phyloP scores from a whole-genome alignment of 352 stramenopile species.

The Vaucheria bursata region DNA sequence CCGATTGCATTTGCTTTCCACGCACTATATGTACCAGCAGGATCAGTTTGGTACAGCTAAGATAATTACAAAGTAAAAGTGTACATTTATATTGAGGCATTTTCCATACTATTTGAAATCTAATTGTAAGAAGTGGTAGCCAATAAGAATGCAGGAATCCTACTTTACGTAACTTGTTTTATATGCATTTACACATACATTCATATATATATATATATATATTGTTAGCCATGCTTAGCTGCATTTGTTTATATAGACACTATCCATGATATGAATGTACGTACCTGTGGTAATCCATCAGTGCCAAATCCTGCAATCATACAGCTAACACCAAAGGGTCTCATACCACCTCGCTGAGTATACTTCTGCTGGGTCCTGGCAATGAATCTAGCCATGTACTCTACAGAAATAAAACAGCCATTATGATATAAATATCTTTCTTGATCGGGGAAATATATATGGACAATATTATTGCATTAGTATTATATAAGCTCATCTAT shows the following conservation, averaged over 20 bases:
- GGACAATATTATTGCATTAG: not conserved
- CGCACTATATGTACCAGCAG: conserved; percentile 88
- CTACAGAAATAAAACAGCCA: conserved; percentile 56
- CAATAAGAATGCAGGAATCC: no score
- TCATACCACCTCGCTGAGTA: conserved; percentile 93
- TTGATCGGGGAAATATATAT: not conserved
- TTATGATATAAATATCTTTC: not conserved
- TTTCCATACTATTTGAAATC: no score
- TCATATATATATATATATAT: no score
- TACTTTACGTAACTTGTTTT: no score
- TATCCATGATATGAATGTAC: no score
- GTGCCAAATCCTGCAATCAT: conserved; percentile 87
- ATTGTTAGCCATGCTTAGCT: no score
- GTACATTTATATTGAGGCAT: no score
- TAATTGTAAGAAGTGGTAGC: no score
- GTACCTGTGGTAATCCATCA: conserved; percentile 50
- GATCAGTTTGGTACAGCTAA: conserved; percentile 96
- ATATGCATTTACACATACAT: no score
- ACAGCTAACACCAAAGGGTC: conserved; percentile 96
- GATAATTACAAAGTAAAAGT: no score
- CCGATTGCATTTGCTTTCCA: conserved; percentile 98
- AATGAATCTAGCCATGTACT: conserved; percentile 95
- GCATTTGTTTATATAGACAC: no score
- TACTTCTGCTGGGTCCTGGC: conserved; percentile 92
- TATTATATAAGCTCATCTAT: no score